A percentile compares a stretch with the other conserved stretches of the same genome.
These are phyloP conservation scores for Vigna mungo DNA, from an alignment of 306 rosid species.

Conservation along the genomic window DNA sequence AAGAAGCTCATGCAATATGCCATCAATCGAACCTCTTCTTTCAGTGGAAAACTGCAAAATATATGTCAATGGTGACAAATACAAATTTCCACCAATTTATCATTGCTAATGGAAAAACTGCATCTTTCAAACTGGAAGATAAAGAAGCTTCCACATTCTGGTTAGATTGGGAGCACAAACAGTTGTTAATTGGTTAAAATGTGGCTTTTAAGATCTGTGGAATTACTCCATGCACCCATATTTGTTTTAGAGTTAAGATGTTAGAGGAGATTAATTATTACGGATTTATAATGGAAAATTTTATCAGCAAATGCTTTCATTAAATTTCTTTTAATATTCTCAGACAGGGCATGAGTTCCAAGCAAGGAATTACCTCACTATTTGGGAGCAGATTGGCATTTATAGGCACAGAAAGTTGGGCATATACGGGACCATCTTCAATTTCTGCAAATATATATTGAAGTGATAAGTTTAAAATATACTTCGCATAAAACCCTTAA, in stretches of 20 bases:
- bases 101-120: constrained; percentile 23
- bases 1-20: constrained; percentile 67
- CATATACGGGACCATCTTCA: constrained; percentile 64
- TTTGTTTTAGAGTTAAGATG: constrained; percentile 9
- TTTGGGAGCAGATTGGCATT: constrained; percentile 63
- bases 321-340: not conserved
- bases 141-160: constrained; percentile 18
- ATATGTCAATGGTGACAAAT: constrained; percentile 32
- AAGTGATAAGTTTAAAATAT: constrained; percentile 18
- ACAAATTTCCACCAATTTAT: constrained; percentile 5
- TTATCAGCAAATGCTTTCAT: constrained; percentile 30
- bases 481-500: constrained; percentile 24
- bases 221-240: constrained; percentile 15
- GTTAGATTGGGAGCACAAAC: constrained; percentile 10
- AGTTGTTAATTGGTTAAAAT: not conserved
- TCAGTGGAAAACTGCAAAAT: constrained; percentile 58
- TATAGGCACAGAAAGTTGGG: constrained; percentile 56
- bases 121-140: constrained; percentile 18
- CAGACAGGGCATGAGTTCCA: constrained; percentile 1
- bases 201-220: constrained; percentile 11
- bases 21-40: constrained; percentile 59
- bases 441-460: constrained; percentile 55
- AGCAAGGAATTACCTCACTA: constrained; percentile 53
- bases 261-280: constrained; percentile 14
- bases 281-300: not conserved